A percentile compares a stretch with the other conserved stretches of the same genome.
Conservation (phyloP, 306 rosid genomes). For the Lablab purpureus region DNA sequence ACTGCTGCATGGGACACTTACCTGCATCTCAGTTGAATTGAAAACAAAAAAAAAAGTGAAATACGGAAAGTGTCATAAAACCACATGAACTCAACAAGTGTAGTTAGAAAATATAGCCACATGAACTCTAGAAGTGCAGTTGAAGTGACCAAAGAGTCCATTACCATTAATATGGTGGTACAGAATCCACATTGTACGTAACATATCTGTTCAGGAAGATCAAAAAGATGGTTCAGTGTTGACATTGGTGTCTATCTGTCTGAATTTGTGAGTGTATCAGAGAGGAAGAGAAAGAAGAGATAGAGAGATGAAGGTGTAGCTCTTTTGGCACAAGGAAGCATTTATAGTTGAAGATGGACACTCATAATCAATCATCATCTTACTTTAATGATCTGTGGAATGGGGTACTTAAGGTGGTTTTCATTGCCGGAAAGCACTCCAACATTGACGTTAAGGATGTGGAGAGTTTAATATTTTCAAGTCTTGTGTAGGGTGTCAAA, state of each 20-base stretch:
- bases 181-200: conserved; percentile 94
- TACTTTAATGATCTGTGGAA: conserved; percentile 42
- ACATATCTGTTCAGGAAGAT: conserved; percentile 86
- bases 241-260: conserved; percentile 56
- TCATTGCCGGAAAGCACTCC: conserved; percentile 48
- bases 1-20: conserved; percentile 94
- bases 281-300: conserved; percentile 27
- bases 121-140: not conserved
- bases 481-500: conserved; percentile 35
- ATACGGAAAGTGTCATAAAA: not conserved
- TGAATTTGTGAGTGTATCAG: conserved; percentile 13
- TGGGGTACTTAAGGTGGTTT: conserved; percentile 42
- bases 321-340: conserved; percentile 45
- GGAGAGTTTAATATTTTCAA: conserved; percentile 27
- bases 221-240: conserved; percentile 69
- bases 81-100: not conserved
- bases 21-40: conserved; percentile 57
- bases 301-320: conserved; percentile 40
- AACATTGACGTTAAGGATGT: conserved; percentile 38
- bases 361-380: conserved; percentile 52
- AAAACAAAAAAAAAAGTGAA: not conserved
- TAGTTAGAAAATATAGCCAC: not conserved
- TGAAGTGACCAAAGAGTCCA: conserved; percentile 1
- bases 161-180: conserved; percentile 79
- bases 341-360: conserved; percentile 60